A percentile compares a stretch with the other conserved stretches of the same genome.
Evolutionary conservation across 2,329 filamentous ascomycete genomes (phyloP).

Genomic region (Colletotrichum tamarilloi): DNA sequence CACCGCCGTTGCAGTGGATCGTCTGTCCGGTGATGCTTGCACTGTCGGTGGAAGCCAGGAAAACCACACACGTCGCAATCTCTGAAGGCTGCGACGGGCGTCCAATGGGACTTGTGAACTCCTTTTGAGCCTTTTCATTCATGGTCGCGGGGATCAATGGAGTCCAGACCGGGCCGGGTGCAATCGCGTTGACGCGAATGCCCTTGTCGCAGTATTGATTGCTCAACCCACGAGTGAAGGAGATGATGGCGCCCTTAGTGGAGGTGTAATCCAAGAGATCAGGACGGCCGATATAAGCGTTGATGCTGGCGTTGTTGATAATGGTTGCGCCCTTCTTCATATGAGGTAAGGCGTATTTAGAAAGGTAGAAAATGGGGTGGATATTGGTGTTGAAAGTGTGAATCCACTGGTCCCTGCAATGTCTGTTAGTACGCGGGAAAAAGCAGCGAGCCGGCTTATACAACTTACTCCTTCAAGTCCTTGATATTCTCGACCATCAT

Average conservation of each 20-base stretch:
- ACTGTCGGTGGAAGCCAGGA: constrained; percentile 80
- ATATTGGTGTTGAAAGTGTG: constrained; percentile 87
- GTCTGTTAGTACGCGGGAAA: not conserved
- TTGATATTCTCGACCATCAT: constrained; percentile 79
- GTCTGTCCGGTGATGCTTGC: constrained; percentile 79
- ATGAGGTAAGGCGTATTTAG: constrained; percentile 81
- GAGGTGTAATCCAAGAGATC: constrained; percentile 87
- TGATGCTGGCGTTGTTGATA: constrained; percentile 88
- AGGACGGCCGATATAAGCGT: constrained; percentile 83
- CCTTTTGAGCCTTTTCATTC: constrained; percentile 75
- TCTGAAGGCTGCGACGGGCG: constrained; percentile 83
- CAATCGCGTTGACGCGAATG: constrained; percentile 81
- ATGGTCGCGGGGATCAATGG: constrained; percentile 80
- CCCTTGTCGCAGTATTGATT: constrained; percentile 80
- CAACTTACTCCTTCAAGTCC: constrained; percentile 73
- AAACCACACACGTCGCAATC: constrained; percentile 85
- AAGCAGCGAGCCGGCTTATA: constrained; percentile 14
- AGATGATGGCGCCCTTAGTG: constrained; percentile 81
- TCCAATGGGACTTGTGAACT: constrained; percentile 81
- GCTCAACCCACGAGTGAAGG: constrained; percentile 81
- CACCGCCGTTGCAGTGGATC: constrained; percentile 64
- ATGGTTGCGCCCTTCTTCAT: constrained; percentile 81
- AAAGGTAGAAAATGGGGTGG: constrained; percentile 82
- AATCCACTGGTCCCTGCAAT: constrained; percentile 74
- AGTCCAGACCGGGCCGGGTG: constrained; percentile 84